A percentile compares a stretch with the other conserved stretches of the same genome.
These are phyloP conservation scores for Sordaria brevicollis DNA, from an alignment of 495 filamentous ascomycete species.

Conservation along the genomic window DNA sequence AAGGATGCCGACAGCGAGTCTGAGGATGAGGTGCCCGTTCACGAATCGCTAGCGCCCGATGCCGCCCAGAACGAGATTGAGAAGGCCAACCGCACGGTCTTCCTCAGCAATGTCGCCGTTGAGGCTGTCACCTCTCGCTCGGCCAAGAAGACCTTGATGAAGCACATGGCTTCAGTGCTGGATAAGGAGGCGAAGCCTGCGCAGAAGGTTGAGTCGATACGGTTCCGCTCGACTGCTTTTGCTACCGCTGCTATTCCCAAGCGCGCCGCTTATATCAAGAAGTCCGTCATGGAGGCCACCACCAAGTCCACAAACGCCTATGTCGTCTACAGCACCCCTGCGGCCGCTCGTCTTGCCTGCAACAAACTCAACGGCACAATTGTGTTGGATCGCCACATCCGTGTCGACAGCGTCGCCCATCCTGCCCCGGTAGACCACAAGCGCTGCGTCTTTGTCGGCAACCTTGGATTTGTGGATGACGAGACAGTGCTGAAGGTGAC, in stretches of 20 bases:
- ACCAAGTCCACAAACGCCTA: constrained; percentile 94
- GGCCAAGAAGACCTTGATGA: constrained; percentile 63
- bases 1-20: constrained; percentile 19
- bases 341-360: constrained; percentile 66
- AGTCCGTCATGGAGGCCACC: constrained; percentile 73
- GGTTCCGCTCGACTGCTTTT: constrained; percentile 89
- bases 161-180: constrained; percentile 49
- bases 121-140: constrained; percentile 70
- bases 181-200: constrained; percentile 31
- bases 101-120: constrained; percentile 82
- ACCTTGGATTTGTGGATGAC: constrained; percentile 88
- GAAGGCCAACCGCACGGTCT: constrained; percentile 84
- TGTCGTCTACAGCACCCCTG: constrained; percentile 65
- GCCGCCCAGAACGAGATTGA: constrained; percentile 50
- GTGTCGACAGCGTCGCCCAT: constrained; percentile 84
- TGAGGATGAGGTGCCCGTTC: constrained; percentile 25
- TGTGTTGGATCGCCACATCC: constrained; percentile 78
- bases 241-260: constrained; percentile 66
- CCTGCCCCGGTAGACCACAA: constrained; percentile 71
- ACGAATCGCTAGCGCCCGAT: constrained; percentile 41
- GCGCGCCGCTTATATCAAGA: constrained; percentile 77
- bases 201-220: constrained; percentile 76
- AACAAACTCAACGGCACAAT: constrained; percentile 71
- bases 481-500: constrained; percentile 54
- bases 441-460: constrained; percentile 93